Percentiles rank a stretch among this genome's conserved stretches.
Conservation (phyloP, 345 rosid species). For the Camelina laxa region DNA sequence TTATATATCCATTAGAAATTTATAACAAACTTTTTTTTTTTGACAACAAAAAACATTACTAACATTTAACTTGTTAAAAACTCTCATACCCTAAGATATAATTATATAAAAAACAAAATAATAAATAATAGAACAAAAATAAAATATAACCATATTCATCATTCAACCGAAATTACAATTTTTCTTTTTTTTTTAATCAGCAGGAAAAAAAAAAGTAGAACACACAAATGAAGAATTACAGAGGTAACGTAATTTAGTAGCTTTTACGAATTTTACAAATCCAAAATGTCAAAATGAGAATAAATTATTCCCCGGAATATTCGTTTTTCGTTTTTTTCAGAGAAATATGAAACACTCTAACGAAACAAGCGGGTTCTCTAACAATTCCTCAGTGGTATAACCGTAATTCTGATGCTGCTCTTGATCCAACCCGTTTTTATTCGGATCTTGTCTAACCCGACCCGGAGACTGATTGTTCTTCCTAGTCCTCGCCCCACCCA, state of each 20-base stretch:
- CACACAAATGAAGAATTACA: constrained; percentile 36
- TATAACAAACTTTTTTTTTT: too few relatives aligned
- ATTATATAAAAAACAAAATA: too few relatives aligned
- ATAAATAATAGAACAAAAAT: too few relatives aligned
- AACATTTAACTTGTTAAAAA: too few relatives aligned
- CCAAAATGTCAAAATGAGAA: neutral
- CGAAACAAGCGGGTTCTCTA: constrained; percentile 85
- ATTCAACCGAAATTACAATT: constrained; percentile 21
- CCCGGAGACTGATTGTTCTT: constrained; percentile 67
- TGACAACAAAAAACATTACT: too few relatives aligned
- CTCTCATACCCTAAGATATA: too few relatives aligned
- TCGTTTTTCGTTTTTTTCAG: constrained; percentile 27
- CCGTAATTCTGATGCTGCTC: constrained; percentile 5
- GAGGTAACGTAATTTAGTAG: constrained; percentile 5
- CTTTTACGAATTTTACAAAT: constrained; percentile 3
- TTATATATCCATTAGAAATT: too few relatives aligned
- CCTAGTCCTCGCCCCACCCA: constrained; percentile 57
- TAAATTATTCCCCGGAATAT: neutral
- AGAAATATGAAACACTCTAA: constrained; percentile 92
- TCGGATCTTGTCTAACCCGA: constrained; percentile 52
- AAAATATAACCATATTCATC: too few relatives aligned
- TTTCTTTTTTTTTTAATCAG: neutral
- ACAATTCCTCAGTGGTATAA: constrained; percentile 52
- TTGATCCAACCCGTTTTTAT: constrained; percentile 36
- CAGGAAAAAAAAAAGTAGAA: neutral